Conservation (phyloP, 148 eudicot species). For the Bassia scoparia region DNA sequence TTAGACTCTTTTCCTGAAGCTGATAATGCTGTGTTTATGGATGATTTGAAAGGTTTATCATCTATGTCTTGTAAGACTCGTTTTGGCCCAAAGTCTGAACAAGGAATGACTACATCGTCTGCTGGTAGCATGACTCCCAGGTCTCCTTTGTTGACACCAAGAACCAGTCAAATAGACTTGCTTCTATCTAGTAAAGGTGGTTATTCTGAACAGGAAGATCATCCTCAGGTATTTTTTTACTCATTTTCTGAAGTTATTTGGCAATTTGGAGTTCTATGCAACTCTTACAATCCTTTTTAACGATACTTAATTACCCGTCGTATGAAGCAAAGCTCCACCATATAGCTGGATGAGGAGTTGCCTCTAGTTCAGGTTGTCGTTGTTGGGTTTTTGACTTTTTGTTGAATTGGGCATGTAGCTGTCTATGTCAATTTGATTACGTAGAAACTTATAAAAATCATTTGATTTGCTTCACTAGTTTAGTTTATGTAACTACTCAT, state of each 20-base stretch:
- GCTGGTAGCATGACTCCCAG: slow-evolving; percentile 98
- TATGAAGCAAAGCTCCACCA: not conserved
- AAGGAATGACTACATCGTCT: slow-evolving; percentile 98
- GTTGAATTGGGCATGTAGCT: not conserved
- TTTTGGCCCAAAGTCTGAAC: slow-evolving; percentile 98
- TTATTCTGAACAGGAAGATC: slow-evolving; percentile 80
- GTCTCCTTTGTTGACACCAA: slow-evolving; percentile 86
- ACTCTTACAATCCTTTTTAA: not conserved
- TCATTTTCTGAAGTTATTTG: not conserved
- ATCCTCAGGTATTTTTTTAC: slow-evolving; percentile 67
- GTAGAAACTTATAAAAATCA: too few relatives aligned
- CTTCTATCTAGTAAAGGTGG: slow-evolving; percentile 81
- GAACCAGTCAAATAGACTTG: slow-evolving; percentile 78
- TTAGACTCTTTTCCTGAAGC: slow-evolving; percentile 84
- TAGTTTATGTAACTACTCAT: too few relatives aligned
- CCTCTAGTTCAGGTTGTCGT: too few relatives aligned
- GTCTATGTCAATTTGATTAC: too few relatives aligned
- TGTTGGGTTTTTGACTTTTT: too few relatives aligned
- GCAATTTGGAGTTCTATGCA: not conserved
- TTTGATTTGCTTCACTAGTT: too few relatives aligned
- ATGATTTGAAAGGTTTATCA: slow-evolving; percentile 80
- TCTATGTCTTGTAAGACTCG: slow-evolving; percentile 91
- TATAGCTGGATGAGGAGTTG: too few relatives aligned
- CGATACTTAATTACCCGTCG: not conserved
- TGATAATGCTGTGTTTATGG: slow-evolving; percentile 74